Base-by-base conservation (phyloP, 306 rosid species). In the Inga oerstediana region DNA sequence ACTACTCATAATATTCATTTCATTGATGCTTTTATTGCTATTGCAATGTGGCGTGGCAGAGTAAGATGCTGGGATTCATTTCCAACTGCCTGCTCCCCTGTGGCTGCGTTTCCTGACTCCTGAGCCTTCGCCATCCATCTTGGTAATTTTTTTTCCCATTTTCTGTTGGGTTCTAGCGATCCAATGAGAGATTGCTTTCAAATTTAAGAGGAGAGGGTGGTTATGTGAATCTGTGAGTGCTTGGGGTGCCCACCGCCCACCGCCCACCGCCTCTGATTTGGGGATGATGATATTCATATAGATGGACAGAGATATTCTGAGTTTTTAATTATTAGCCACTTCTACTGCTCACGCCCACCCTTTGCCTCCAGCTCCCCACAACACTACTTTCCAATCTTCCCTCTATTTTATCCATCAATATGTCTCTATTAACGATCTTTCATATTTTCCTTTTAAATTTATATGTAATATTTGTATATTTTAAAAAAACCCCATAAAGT, bases 21-120 rank as follows among this genome's bases (percentile, higher is more conserved):
- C 0, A 2, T 20, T 22, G 6, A 59, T 59, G 30, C 14, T 17
- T 14, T 85, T 10, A 74, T 13, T 10, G 32, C 7, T 51, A 13
- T 48, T 4, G 10, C 79, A 22, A 39, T n/a, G 49, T 39, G 16
- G 3, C 9, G 52, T 51, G 82, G 90, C 83, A 96, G 99, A 91
- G 90, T 82, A 96, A 87, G 85, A 80, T 89, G 92, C 64, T 88
- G 92, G 91, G 98, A 61, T 87, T 92, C 77, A 86, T 96, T 79
- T 91, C 94, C 80, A 92, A 88, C 80, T 96, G 99, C 86, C 85
- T 93, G 83, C 91, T 89, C 5, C 98, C 99, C 58, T 88, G 93
- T 45, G 94, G 94, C 7, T 96, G 98, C 71, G 87, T 86, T 77
- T 89, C 94, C 48, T 93, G 94, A 52, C 14, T 3, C 5, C 3